Evolutionary conservation across 2,329 filamentous ascomycete genomes (phyloP), one percentile per base, ranked within the genome.

Genomic region (Annulohypoxylon truncatum): DNA sequence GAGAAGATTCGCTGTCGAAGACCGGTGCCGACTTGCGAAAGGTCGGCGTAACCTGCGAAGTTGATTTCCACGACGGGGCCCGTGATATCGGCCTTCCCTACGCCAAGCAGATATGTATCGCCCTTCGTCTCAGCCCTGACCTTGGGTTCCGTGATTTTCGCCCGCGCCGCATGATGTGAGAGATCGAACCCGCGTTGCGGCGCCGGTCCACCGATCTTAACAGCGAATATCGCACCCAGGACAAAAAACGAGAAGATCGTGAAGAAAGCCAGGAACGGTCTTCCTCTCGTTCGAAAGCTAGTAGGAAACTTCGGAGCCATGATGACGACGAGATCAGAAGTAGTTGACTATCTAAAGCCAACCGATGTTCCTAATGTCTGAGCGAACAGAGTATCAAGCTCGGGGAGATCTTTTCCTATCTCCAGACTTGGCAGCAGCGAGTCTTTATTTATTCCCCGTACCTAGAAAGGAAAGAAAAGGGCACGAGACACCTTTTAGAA

Each of bases 21-120:
- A 24, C 94, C 94, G 4, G 88, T 89, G 47, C 94, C 94, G n/a
- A 92, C 80, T 79, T 97, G 94, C 44, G 86, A 87, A 12, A 88
- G 82, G 76, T 92, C 89, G 26, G 94, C 93, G 80, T 97, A 97
- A 66, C 94, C 94, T 84, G 94, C 96, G 79, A 97, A 87, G 75
- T 93, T 93, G 79, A 97, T 89, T 79, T 97, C 93, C 26, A 95
- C 93, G 4, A 96, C 92, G 0, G 93, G 93, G 3, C 92, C 84
- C 1, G 84, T 87, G 68, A 87, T 84, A 70, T 87, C 84, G 13
- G 80, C 85, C 70, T 85, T 86, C 44, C 85, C 84, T 10, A 82
- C 83, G 2, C 84, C 84, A 15, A 87, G 66, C 2, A 87, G 77
- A 64, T 85, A 87, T 58, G 78, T 76, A 67, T 83, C 81, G 20